Conservation (phyloP, 1,284 basidiomycete species). For the Takashimella tepidaria region DNA sequence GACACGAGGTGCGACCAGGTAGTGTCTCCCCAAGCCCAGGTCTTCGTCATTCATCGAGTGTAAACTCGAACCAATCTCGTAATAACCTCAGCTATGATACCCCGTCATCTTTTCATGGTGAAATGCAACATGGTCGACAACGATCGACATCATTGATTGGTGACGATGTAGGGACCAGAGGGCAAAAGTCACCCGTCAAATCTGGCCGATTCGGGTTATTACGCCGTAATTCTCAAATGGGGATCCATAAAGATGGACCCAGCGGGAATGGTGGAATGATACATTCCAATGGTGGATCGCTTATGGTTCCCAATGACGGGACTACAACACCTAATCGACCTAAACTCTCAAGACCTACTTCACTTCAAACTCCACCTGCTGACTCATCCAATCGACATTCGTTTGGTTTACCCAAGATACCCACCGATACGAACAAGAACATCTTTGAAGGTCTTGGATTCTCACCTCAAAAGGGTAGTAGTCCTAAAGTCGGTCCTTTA, state of each 20-base stretch:
- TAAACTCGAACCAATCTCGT: neutral
- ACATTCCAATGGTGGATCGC: neutral
- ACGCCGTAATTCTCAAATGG: neutral
- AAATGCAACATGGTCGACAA: neutral
- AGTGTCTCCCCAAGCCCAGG: neutral
- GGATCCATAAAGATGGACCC: neutral
- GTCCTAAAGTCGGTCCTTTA: neutral
- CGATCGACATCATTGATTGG: slow-evolving; percentile 7
- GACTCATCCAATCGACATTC: slow-evolving; percentile 19
- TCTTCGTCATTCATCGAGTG: neutral
- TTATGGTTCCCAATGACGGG: neutral
- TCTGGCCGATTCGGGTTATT: slow-evolving; percentile 9
- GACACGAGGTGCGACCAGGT: slow-evolving; percentile 1
- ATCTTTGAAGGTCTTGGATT: slow-evolving; percentile 22
- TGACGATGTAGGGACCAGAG: neutral
- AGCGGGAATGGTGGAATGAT: neutral
- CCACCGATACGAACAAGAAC: slow-evolving; percentile 12
- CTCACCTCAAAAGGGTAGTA: slow-evolving; percentile 17
- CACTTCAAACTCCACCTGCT: neutral
- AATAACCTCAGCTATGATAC: neutral
- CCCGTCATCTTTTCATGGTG: neutral
- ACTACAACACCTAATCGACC: neutral
- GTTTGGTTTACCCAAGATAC: slow-evolving; percentile 38
- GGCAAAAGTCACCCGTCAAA: slow-evolving; percentile 4
- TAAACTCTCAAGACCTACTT: neutral